Base-by-base conservation (phyloP, 2,329 filamentous ascomycete genomes). In the Botryotinia narcissicola region DNA sequence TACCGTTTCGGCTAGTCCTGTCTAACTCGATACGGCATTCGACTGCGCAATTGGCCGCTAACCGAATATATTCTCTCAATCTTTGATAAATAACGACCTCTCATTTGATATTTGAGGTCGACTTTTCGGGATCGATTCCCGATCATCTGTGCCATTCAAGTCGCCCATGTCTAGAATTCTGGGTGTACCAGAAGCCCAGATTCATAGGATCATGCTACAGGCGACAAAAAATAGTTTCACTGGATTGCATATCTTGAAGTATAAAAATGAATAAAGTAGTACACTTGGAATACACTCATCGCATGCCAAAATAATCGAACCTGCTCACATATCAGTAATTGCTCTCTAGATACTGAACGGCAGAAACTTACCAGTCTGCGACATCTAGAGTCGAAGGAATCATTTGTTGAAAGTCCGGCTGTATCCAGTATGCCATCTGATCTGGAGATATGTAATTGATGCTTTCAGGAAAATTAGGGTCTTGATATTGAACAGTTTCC, bases 351-450 rank as follows among this genome's bases (percentile, higher is more conserved):
- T 54, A 10, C 14, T 14, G 32, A 14, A 35, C 14, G 16, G 14
- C 7, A 25, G 20, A 51, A 29, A 54, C 59, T 64, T 10, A 71
- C 69, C 69, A 71, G n/a, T 71, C 69, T 20, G 42, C 44, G 7
- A 64, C 69, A 51, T 71, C 22, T 10, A 71, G n/a, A 37, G 59
- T 63, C 10, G 42, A 40, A 51, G 69, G 69, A n/a, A 71, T 71
- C 44, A 64, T 63, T 29, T 54, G 32, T 25, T 71, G 57, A 5
- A 71, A 71, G 37, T 64, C 69, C 20, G 57, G 57, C 29, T 62
- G 44, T 32, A 63, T 51, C 69, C 59, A 71, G 22, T n/a, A 32
- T 40, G 10, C 16, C 69, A 71, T 54, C 44, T 51, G 59, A 44
- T 64, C 59, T 32, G 40, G 29, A 14, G 42, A 20, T 9, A 71